These are phyloP conservation scores for Digitaria exilis DNA, from an alignment of 202 grass and related monocot species.

Conservation along the genomic window DNA sequence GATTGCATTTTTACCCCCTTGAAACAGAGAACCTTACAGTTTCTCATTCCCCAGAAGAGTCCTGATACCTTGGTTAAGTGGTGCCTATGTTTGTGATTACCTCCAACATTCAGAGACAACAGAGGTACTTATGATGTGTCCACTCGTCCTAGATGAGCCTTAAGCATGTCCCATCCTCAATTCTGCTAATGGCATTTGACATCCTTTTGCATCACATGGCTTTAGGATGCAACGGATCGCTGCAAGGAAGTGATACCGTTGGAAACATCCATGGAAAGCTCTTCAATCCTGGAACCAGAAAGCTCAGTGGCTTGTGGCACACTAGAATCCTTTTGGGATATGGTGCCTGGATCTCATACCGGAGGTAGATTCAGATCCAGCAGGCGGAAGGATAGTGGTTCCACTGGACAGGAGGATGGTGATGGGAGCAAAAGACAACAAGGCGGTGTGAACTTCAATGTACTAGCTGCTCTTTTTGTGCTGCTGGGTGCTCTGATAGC, in stretches of 20 bases:
- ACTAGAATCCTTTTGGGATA: constrained; percentile 72
- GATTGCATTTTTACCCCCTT: not conserved
- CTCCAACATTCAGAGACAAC: constrained; percentile 68
- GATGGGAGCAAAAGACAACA: constrained; percentile 10
- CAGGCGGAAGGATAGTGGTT: not conserved
- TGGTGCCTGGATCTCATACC: constrained; percentile 47
- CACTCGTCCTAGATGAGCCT: not conserved
- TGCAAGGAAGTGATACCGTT: constrained; percentile 90
- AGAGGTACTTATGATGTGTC: constrained; percentile 48
- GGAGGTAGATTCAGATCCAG: not conserved
- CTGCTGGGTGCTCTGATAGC: constrained; percentile 58
- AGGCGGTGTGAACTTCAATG: constrained; percentile 24
- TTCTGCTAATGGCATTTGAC: not conserved
- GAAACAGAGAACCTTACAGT: constrained; percentile 64
- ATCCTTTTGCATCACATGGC: not conserved
- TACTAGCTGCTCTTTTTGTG: constrained; percentile 39
- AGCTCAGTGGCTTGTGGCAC: constrained; percentile 3
- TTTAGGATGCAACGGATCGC: constrained; percentile 67
- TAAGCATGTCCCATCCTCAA: not conserved
- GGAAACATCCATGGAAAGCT: constrained; percentile 44
- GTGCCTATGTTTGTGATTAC: constrained; percentile 78
- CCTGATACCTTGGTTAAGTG: constrained; percentile 69
- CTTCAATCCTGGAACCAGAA: constrained; percentile 71
- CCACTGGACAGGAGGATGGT: not conserved
- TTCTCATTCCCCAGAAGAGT: constrained; percentile 83